Evolutionary conservation across 352 stramenopile genomes (phyloP), one percentile per base, ranked within the genome.

Genomic region (Phytophthora tentaculata): DNA sequence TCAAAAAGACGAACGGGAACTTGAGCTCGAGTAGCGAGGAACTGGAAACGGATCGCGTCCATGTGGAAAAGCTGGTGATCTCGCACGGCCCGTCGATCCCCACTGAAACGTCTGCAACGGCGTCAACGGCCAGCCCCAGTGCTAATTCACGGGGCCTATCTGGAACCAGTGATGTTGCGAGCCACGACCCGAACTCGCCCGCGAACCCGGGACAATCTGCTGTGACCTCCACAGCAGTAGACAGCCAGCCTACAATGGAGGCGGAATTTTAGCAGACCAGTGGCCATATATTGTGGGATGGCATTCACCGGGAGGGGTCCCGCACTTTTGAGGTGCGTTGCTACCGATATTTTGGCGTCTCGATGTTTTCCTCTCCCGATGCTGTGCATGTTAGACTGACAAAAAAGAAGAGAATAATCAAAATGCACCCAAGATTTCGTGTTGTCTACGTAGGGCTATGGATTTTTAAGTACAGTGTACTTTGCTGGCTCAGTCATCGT

Each of bases 381-480:
- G n/a, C n/a, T n/a, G n/a, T 78, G 62, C 71, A 79, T 79, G 67
- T 75, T 79, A 76, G 71, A 78, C 67, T 69, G 71, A 74, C 62
- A 66, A 68, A 62, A 54, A 68, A 59, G n/a, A 73, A 73, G 44
- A 76, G 23, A 71, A 69, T 66, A 71, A 76, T 73, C 50, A 73
- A 37, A 71, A 74, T 69, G 61, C 39, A 71, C 52, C 41, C 59
- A 69, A 71, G 53, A 72, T 55, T 72, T 69, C 39, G 52, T 69
- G 66, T 70, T 41, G 55, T 57, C 43, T 64, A 45, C 4, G 3
- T 52, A 41, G 24, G 20, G 29, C 14, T 32, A 5, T 50, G 13
- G 19, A 20, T 13, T 22, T 23, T 39, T 19, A 13, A 44, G 28
- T 32, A 35, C 16, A 24, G 19, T n/a, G n/a, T n/a, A n/a, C n/a